These are phyloP conservation scores for Porogramme epimiltina DNA, from an alignment of 1,284 basidiomycete species.

Conservation along the genomic window DNA sequence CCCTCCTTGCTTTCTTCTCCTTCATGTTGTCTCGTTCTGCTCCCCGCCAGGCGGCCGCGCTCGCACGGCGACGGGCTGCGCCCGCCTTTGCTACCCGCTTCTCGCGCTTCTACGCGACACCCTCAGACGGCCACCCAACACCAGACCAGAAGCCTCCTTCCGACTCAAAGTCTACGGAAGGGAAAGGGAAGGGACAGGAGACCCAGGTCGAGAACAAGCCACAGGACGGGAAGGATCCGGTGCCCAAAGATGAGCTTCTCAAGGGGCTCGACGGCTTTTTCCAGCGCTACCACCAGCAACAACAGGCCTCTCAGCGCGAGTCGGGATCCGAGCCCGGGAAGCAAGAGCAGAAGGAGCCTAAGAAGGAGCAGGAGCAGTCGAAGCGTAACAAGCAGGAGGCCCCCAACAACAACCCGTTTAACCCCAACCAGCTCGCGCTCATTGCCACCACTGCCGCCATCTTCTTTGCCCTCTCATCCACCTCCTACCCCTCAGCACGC, in stretches of 20 bases:
- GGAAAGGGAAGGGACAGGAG: constrained; percentile 28
- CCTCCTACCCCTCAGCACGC: constrained; percentile 61
- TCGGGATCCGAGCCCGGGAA: constrained; percentile 5
- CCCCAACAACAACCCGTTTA: constrained; percentile 47
- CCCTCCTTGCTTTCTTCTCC: constrained; percentile 13
- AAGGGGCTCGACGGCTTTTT: constrained; percentile 80
- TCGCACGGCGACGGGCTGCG: constrained; percentile 36
- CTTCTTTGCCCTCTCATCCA: constrained; percentile 70
- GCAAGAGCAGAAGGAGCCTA: constrained; percentile 13
- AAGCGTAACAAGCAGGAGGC: constrained; percentile 41
- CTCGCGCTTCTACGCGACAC: constrained; percentile 44
- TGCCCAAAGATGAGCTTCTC: constrained; percentile 36
- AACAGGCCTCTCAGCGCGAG: constrained; percentile 35
- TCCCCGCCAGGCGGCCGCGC: constrained; percentile 37
- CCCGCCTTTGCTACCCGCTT: constrained; percentile 31
- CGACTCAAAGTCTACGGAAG: constrained; percentile 31
- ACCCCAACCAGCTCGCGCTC: constrained; percentile 60
- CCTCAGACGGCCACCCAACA: constrained; percentile 36
- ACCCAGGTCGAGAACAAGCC: constrained; percentile 29
- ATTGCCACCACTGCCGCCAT: constrained; percentile 61
- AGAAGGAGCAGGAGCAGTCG: constrained; percentile 21
- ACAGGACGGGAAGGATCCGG: constrained; percentile 43
- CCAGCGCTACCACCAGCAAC: constrained; percentile 67
- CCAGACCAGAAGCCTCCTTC: constrained; percentile 30
- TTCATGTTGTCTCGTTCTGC: constrained; percentile 45